Conservation (phyloP, 2,329 filamentous ascomycete species). For the Apiospora malaysiana region DNA sequence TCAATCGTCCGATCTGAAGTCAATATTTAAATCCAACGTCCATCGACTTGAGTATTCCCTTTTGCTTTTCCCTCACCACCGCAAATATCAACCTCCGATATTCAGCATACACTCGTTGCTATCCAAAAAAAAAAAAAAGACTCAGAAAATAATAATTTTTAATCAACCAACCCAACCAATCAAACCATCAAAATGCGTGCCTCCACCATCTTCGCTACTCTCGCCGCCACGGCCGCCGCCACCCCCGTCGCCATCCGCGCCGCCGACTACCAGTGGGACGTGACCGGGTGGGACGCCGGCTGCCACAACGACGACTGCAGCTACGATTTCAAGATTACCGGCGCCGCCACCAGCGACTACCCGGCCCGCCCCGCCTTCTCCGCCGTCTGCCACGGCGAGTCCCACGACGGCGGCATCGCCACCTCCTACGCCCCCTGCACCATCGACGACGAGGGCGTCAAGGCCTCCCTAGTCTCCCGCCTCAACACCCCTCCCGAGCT, state of each 20-base stretch:
- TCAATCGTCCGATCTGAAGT: not conserved
- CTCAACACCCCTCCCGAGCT: not conserved
- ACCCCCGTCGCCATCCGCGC: not conserved
- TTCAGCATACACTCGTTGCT: not conserved
- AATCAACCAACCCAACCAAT: not conserved
- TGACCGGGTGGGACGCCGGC: constrained; percentile 12
- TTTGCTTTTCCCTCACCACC: not conserved
- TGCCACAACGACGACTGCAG: not conserved
- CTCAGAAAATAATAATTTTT: constrained; percentile 15
- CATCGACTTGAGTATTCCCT: not conserved
- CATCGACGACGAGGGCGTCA: not conserved
- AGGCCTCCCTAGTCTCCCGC: not conserved
- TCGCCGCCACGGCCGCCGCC: constrained; percentile 1
- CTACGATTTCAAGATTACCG: constrained; percentile 5
- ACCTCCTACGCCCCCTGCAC: not conserved
- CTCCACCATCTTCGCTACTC: constrained; percentile 18
- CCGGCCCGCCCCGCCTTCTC: constrained; percentile 15
- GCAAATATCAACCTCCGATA: not conserved
- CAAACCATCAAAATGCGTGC: constrained; percentile 12
- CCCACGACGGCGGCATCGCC: not conserved
- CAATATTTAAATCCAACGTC: constrained; percentile 15
- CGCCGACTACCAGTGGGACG: constrained; percentile 16
- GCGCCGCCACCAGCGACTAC: constrained; percentile 18
- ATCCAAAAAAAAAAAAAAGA: not conserved
- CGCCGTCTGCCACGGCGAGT: not conserved